These are phyloP conservation scores for Solanum lycopersicoides DNA, from an alignment of 257 asterid genomes.

Conservation along the genomic window DNA sequence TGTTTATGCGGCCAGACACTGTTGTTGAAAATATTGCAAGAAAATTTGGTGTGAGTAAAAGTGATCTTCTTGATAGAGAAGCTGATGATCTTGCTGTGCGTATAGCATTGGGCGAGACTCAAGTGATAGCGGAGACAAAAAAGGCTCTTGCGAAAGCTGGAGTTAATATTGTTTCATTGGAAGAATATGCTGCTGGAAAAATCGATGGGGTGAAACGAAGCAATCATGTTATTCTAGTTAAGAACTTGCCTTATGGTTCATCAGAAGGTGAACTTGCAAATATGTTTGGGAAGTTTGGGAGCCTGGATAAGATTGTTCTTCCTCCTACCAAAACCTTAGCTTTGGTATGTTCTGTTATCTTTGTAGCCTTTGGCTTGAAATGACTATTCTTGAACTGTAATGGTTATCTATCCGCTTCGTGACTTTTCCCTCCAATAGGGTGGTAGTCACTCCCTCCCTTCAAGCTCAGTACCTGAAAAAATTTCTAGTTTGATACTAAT, in stretches of 20 bases:
- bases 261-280: conserved; percentile 68
- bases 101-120: conserved; percentile 90
- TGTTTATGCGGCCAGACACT: conserved; percentile 87
- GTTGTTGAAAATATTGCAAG: conserved; percentile 89
- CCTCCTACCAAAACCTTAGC: conserved; percentile 89
- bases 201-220: conserved; percentile 75
- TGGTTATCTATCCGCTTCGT: background rate
- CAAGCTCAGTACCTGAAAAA: background rate
- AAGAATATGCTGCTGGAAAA: conserved; percentile 74
- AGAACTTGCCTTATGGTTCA: conserved; percentile 86
- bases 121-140: conserved; percentile 89
- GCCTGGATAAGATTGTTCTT: conserved; percentile 74
- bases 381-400: background rate
- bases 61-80: conserved; percentile 79
- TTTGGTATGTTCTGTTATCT: conserved; percentile 42
- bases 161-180: conserved; percentile 64
- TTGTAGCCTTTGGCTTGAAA: background rate
- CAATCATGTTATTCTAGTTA: conserved; percentile 80
- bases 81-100: conserved; percentile 74
- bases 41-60: conserved; percentile 78
- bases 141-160: conserved; percentile 78
- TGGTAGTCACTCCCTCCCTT: background rate
- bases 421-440: background rate
- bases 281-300: conserved; percentile 84
- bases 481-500: background rate